Evolutionary conservation across 177 flowering plant genomes (phyloP).

Genomic region (Telopea speciosissima): DNA sequence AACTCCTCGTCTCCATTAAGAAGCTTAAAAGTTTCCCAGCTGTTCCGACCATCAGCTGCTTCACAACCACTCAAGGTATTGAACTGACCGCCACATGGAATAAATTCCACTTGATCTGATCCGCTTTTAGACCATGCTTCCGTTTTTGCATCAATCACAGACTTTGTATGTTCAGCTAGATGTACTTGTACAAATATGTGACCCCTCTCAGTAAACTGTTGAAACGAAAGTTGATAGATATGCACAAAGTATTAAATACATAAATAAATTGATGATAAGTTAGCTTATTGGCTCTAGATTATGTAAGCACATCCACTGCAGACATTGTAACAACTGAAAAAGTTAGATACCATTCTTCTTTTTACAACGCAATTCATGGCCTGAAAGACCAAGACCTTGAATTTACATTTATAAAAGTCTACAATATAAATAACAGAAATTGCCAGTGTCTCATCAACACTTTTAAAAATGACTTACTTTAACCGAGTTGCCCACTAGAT

Average conservation of each 20-base stretch:
- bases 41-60: conserved; percentile 65
- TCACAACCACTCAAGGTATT: conserved; percentile 77
- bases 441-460: neutral
- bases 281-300: neutral
- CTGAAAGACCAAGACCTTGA: neutral
- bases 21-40: conserved; percentile 55
- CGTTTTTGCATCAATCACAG: conserved; percentile 28
- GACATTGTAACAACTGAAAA: neutral
- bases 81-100: conserved; percentile 29
- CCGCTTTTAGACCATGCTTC: conserved; percentile 38
- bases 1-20: conserved; percentile 38
- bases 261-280: neutral
- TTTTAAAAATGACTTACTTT: conserved; percentile 53
- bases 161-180: conserved; percentile 47
- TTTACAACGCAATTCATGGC: neutral
- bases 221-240: conserved; percentile 8
- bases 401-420: too few species aligned
- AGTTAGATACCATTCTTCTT: neutral
- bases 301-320: neutral
- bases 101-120: conserved; percentile 23
- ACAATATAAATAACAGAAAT: too few species aligned
- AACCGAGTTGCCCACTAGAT: conserved; percentile 90
- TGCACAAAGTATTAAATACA: neutral
- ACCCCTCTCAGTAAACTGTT: conserved; percentile 83
- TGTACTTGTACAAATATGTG: conserved; percentile 91